phyloP scores from a whole-genome alignment of 1,139 yeast species.

The Zhuliangozyma parablackwelliae region DNA sequence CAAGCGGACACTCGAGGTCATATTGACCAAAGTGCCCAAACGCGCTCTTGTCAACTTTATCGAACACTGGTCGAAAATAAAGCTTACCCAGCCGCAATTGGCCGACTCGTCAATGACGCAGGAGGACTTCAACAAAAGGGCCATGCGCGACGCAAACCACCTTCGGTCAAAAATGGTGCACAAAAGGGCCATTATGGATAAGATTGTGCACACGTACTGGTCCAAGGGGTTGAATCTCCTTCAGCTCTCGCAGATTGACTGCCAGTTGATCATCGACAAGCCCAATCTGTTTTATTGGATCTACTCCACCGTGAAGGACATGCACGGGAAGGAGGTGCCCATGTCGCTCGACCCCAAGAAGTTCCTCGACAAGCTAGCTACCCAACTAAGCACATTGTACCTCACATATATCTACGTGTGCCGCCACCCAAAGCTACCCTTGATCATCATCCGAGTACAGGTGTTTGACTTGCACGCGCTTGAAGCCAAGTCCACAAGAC shows the following conservation, averaged over 20 bases:
- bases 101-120: conserved; percentile 14
- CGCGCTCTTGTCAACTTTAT: conserved; percentile 31
- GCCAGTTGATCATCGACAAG: conserved; percentile 56
- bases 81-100: conserved; percentile 27
- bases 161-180: conserved; percentile 12
- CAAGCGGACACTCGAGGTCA: conserved; percentile 16
- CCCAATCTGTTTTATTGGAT: conserved; percentile 55
- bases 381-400: conserved; percentile 46
- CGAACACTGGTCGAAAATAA: conserved; percentile 32
- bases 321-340: conserved; percentile 27
- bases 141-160: conserved; percentile 16
- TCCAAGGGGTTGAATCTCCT: conserved; percentile 58
- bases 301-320: conserved; percentile 49
- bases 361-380: conserved; percentile 46
- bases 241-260: conserved; percentile 71
- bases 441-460: conserved; percentile 61
- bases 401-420: conserved; percentile 63
- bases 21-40: conserved; percentile 30
- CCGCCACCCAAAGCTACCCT: conserved; percentile 58
- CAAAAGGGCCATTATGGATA: conserved; percentile 47
- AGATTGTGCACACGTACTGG: conserved; percentile 54
- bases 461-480: conserved; percentile 47
- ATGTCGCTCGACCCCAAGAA: conserved; percentile 37
- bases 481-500: conserved; percentile 12
- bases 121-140: conserved; percentile 22